Base-by-base conservation (phyloP, 768 basidiomycete species). In the Boletus bicolor region DNA sequence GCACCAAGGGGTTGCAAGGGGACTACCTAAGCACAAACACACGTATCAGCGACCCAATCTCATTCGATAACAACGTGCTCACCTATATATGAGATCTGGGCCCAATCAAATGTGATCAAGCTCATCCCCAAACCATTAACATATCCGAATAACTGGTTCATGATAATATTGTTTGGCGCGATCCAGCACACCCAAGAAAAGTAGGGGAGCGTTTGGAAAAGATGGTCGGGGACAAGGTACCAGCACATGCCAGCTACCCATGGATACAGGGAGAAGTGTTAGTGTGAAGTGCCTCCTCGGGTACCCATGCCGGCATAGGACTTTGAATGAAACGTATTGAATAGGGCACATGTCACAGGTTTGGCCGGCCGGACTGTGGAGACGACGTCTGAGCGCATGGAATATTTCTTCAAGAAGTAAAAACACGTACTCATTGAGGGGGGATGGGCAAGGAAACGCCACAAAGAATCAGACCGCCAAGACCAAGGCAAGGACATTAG, bases 1-100 rank as follows among this genome's bases (percentile, higher is more conserved):
- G 87, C 87, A 90, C 87, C 88, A 92, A 2, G 90, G 90, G 10
- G 86, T 83, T 5, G 86, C 84, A 44, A 92, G 82, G 0, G 90
- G 90, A 24, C 64, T 73, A 10, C 55, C 70, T 69, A 41, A 19
- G 35, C 8, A 14, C 43, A 7, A 35, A 47, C 17, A 10, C 15
- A 44, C 0, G 28, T 10, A 15, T 53, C 19, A 58, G 5, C 8
- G 44, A 37, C 8, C 12, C 21, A 35, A 45, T 30, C 11, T 10
- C 24, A 7, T 15, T 3, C n/a, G 15, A 47, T 9, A 12, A 32
- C 28, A 11, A 51, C 21, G 21, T 21, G 28, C 48, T 49, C 51
- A 47, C 70, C 65, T 7, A 72, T 66, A 54, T 66, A 76, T 9
- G 71, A 56, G 56, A 87, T 82, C 68, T 89, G 85, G 3, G 84